Evolutionary conservation across 805 yeast genomes (phyloP), one percentile per base, ranked within the genome.

Genomic region (Metschnikowia cerradonensis): DNA sequence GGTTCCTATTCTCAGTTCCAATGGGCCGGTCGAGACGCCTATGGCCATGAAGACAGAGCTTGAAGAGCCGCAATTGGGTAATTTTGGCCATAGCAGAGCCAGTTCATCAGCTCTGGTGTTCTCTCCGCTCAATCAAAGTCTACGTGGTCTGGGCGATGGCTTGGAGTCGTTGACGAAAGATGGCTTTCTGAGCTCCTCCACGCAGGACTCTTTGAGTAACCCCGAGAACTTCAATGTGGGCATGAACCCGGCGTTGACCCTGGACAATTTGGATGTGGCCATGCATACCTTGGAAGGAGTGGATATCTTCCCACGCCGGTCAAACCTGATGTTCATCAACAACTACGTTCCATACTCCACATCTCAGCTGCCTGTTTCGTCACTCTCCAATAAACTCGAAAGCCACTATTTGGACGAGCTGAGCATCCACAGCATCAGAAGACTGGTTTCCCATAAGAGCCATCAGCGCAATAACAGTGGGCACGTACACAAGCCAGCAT

Each of bases 311-410:
- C 40, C 22, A n/a, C 39, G 47, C 10, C 23, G 35, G 23, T 44
- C 47, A 8, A 57, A 55, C 44, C 57, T 55, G 52, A 52, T 60
- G 10, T 61, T 62, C 39, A 39, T 41, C 19, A 41, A 37, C 45
- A 49, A 37, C 45, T 38, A 46, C 47, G 40, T 32, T 22, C 38
- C 42, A 33, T 43, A 23, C 36, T 42, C 39, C 54, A 51, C 41
- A 44, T 53, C 51, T 54, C 65, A 38, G 54, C 59, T 45, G 59
- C 55, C 52, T 17, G 45, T 56, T 7, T 43, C 54, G 19, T 67
- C 73, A 2, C 51, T 70, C 17, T 60, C 71, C 1, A 57, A 61
- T 39, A 63, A 60, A 37, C 56, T 67, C 45, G 73, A 70, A 44
- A 56, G 50, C 26, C 71, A 66, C 32, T 61, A 54, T 3, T 52